A percentile compares a stretch with the other conserved stretches of the same genome.
Evolutionary conservation across 2,329 filamentous ascomycete genomes (phyloP).

Genomic region (Aspergillus fischeri): DNA sequence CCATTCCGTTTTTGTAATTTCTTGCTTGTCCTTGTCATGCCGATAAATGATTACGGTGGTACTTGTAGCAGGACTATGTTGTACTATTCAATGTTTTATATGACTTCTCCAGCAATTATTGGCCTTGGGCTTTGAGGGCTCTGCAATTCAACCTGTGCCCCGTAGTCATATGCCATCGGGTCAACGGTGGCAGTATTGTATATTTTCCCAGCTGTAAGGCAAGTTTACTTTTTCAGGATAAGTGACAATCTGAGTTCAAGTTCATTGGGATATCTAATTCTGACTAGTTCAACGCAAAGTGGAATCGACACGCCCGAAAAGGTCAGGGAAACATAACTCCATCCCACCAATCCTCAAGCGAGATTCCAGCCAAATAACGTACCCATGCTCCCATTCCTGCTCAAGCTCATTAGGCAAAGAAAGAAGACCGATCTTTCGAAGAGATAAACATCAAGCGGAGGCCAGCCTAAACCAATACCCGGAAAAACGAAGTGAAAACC

Average conservation of each 20-base stretch:
- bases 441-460: constrained; percentile 2
- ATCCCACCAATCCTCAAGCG: constrained; percentile 9
- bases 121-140: neutral
- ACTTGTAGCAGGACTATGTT: constrained; percentile 10
- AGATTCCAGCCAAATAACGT: constrained; percentile 9
- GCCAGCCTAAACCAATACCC: neutral
- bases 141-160: neutral
- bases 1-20: neutral
- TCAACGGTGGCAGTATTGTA: neutral
- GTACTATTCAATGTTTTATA: neutral
- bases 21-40: neutral
- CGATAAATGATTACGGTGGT: neutral
- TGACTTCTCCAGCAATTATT: neutral
- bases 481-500: neutral
- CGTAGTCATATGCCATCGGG: neutral
- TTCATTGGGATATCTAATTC: constrained; percentile 17
- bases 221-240: neutral
- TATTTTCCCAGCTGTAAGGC: neutral
- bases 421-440: constrained; percentile 1
- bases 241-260: constrained; percentile 1
- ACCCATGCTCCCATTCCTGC: constrained; percentile 5
- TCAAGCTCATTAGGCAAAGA: neutral
- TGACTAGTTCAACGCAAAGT: constrained; percentile 6
- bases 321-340: constrained; percentile 10
- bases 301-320: neutral